Base-by-base conservation (phyloP, 345 rosid species). In the Anastatica hierochuntica region DNA sequence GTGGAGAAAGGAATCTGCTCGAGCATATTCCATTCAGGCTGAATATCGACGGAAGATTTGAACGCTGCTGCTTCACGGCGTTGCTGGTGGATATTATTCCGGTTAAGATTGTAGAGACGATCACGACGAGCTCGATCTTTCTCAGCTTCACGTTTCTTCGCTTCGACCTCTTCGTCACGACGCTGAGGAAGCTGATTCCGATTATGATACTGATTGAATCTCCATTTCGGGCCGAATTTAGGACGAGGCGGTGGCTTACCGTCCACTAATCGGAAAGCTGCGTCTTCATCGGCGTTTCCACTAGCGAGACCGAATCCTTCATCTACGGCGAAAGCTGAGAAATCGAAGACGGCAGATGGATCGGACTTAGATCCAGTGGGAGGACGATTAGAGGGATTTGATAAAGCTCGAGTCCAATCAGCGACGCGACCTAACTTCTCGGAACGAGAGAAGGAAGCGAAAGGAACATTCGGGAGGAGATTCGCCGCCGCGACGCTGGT, bases 21-120 rank as follows among this genome's bases (percentile, higher is more conserved):
- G 2, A 85, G 85, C 99, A 92, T 88, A 57, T 88, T 85, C 98
- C 98, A 92, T 35, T 92, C 98, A 0, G 98, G 97, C 45, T 92
- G 97, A 29, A 92, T 92, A 50, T 88, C 98, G 37, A 92, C 97
- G 0, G 97, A 88, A 0, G 94, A 88, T 41, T 85, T 92, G 37
- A 81, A 85, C 1, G 74, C 79, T 0, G 96, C 95, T 0, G 96
- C 90, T 67, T 92, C 98, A 3, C 98, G 82, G 7, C 99, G 95
- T 11, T 68, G 65, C 26, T 79, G 85, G 40, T 80, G 71, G 43
- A 77, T 81, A 8, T 85, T 83, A 13, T 81, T 74, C 1, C 97
- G 76, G 37, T 83, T 92, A 11, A 63, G 73, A 31, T 88, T 73
- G 51, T 78, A 92, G 11, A 73, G 81, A 27, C 95, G 82, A 61